Evolutionary conservation across 176 grass and related monocot species (phyloP), one percentile per base, ranked within the genome.

Genomic region (Bolboschoenus planiculmis): DNA sequence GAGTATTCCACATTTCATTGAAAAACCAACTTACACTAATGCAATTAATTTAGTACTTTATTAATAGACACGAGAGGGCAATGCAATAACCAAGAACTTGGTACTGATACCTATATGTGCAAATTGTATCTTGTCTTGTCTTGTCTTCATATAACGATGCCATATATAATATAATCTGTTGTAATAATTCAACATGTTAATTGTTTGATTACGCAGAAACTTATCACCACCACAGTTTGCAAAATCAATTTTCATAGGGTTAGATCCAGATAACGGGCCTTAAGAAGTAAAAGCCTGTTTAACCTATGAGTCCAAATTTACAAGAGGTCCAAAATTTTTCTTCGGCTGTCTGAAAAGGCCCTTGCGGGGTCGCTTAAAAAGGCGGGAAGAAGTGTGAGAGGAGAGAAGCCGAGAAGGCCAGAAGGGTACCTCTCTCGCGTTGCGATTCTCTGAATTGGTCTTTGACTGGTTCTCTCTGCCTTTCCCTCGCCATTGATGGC

Each of bases 401-500:
- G 2, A 44, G 50, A 53, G 56, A 59, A 60, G 57, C 5, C 56
- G n/a, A 73, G 7, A 74, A 47, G 10, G 6, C 2, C 18, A 48
- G 1, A 73, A 13, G 4, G 20, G 14, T 4, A n/a, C 36, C 11
- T 8, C 31, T 5, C 33, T 14, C 33, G 37, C 63, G 16, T 48
- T 11, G 1, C 10, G 1, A 48, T 1, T 31, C 42, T 50, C 23
- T 48, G 10, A 27, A 72, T 46, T 44, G 40, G 44, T 50, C 71
- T 50, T 46, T 50, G 13, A 30, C 40, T 8, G 43, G 30, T 7
- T 50, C 23, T 75, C 26, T 30, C 26, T 75, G 6, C 16, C 56
- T 20, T 1, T 56, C 3, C 26, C 43, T 46, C n/a, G 42, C 13
- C 56, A 54, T 61, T 31, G 54, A 85, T 85, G 84, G 84, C 84